A percentile compares a stretch with the other conserved stretches of the same genome.
Conservation (phyloP, 257 asterid genomes). For the Solanum bulbocastanum region DNA sequence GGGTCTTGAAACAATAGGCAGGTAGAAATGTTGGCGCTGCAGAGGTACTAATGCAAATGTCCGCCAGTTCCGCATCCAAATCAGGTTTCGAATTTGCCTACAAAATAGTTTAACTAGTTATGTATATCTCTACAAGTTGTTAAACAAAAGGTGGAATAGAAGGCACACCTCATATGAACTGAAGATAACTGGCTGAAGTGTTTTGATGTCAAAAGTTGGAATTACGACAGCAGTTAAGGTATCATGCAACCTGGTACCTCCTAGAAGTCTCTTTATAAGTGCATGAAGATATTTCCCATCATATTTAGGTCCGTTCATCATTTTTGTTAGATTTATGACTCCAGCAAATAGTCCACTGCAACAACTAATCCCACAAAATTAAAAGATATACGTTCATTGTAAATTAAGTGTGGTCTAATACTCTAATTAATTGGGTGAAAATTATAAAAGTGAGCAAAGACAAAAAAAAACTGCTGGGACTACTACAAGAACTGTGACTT, state of each 20-base stretch:
- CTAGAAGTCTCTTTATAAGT: conserved; percentile 11
- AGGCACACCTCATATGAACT: conserved; percentile 24
- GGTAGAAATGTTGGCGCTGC: conserved; percentile 59
- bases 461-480: not conserved
- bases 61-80: conserved; percentile 41
- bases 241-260: conserved; percentile 20
- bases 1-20: conserved; percentile 36
- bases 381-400: not conserved
- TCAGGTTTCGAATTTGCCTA: not conserved
- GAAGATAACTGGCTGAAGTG: conserved; percentile 37
- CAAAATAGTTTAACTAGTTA: not conserved
- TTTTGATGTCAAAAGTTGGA: conserved; percentile 38
- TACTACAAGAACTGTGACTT: not conserved
- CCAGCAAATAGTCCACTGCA: conserved; percentile 25
- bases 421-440: not conserved
- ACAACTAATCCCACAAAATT: not conserved
- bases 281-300: conserved; percentile 30
- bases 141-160: not conserved
- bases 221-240: conserved; percentile 41
- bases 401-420: not conserved
- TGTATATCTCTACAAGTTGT: not conserved
- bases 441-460: not conserved
- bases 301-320: conserved; percentile 26
- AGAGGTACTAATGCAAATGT: conserved; percentile 49
- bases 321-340: conserved; percentile 11